These are phyloP conservation scores for Penicillium decumbens DNA, from an alignment of 2,329 filamentous ascomycete species.

Conservation along the genomic window DNA sequence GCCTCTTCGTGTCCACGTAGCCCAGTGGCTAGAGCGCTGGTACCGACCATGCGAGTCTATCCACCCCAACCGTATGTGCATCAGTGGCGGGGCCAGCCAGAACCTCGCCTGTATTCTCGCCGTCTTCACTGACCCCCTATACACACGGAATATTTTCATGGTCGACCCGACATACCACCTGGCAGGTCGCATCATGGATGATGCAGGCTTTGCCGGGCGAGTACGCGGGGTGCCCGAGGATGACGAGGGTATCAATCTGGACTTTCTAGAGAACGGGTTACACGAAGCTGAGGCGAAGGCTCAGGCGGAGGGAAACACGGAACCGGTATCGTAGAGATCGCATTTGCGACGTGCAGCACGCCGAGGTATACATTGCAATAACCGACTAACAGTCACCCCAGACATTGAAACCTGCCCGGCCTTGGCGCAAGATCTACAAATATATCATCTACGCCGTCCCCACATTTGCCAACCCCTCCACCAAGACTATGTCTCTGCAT, in stretches of 20 bases:
- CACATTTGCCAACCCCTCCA: slow-evolving; percentile 83
- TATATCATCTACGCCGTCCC: slow-evolving; percentile 87
- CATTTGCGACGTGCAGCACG: neutral
- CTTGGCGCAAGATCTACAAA: slow-evolving; percentile 71
- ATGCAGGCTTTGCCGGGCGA: slow-evolving; percentile 66
- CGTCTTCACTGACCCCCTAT: slow-evolving; percentile 72
- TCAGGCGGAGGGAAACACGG: slow-evolving; percentile 33
- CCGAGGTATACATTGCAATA: neutral
- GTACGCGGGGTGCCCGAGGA: slow-evolving; percentile 71
- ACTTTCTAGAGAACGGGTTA: slow-evolving; percentile 52
- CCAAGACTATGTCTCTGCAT: slow-evolving; percentile 69
- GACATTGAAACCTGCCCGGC: slow-evolving; percentile 55
- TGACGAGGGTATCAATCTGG: slow-evolving; percentile 68
- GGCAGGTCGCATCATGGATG: slow-evolving; percentile 79
- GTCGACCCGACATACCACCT: slow-evolving; percentile 79
- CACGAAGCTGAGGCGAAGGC: slow-evolving; percentile 47
- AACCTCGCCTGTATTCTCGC: slow-evolving; percentile 71
- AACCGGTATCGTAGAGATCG: slow-evolving; percentile 38
- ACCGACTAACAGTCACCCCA: slow-evolving; percentile 20
- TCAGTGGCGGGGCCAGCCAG: slow-evolving; percentile 82
- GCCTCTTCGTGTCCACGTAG: slow-evolving; percentile 64
- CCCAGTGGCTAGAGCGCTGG: slow-evolving; percentile 63
- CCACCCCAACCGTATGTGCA: slow-evolving; percentile 60
- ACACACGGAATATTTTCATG: slow-evolving; percentile 73
- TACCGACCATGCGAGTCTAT: slow-evolving; percentile 51